Evolutionary conservation across 148 eudicot genomes (phyloP), one percentile per base, ranked within the genome.

Genomic region (Vaccinium vitisidaea): DNA sequence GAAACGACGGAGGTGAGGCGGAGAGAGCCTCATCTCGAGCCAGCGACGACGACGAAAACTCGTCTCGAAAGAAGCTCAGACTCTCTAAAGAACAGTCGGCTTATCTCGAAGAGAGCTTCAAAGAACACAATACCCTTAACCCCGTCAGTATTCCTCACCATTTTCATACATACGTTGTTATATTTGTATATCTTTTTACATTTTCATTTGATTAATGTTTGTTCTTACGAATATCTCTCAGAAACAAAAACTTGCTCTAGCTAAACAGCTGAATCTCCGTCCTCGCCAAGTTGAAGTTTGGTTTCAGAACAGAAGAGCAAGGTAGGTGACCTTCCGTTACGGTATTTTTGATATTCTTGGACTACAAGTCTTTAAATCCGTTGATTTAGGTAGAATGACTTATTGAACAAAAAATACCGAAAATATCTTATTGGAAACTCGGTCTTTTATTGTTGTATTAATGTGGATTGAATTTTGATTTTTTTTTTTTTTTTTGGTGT

Each of bases 291-390:
- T 91, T 46, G 93, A 91, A 79, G 93, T 91, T 50, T 91, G 93
- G 93, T 91, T 91, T 84, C 93, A 91, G 82, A 91, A 91, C 59
- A 85, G 93, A 89, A 89, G 93, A 81, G 93, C 93, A 32, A 87
- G 93, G 93, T 91, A 5, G 48, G 69, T 56, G 12, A 27, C 18
- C 52, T 32, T 43, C 46, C 46, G 46, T 43, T 43, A 43, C 46
- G 6, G 46, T 43, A 43, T 43, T 43, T 5, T 43, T 5, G 46
- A 5, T 43, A 43, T 43, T 43, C 6, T 43, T 43, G 6, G 46
- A 43, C 46, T 43, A 4, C 7, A 43, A 4, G 46, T 4, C 46
- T 6, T 43, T 43, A 3, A 43, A 43, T 43, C 46, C 46, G 6
- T 4, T 36, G 39, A 36, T 36, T 36, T 36, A 36, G 39, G 46